Conservation (phyloP, 2,329 filamentous ascomycete genomes). For the Paecilomyces sp. region DNA sequence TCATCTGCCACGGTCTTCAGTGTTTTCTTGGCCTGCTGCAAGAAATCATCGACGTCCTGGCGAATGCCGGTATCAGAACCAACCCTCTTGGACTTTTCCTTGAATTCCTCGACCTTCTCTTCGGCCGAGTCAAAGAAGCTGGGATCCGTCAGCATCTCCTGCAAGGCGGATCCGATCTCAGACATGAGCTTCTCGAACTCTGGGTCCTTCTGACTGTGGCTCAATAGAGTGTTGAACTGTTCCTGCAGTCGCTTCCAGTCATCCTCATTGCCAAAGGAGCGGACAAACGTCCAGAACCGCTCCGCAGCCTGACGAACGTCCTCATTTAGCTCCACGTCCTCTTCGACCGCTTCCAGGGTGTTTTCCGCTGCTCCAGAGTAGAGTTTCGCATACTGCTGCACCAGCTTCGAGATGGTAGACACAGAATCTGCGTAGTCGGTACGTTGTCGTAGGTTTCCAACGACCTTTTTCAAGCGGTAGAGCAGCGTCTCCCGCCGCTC, state of each 20-base stretch:
- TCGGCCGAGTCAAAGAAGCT: conserved; percentile 74
- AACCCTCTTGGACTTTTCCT: conserved; percentile 50
- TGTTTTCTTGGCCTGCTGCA: conserved; percentile 62
- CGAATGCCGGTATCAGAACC: conserved; percentile 61
- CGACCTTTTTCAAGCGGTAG: conserved; percentile 67
- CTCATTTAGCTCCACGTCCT: conserved; percentile 65
- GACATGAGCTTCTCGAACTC: conserved; percentile 73
- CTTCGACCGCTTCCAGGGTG: conserved; percentile 57
- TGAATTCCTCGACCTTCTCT: conserved; percentile 55
- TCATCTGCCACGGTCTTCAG: conserved; percentile 65
- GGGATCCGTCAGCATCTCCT: conserved; percentile 78
- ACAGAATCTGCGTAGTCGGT: conserved; percentile 83
- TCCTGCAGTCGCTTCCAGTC: conserved; percentile 71
- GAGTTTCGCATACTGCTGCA: conserved; percentile 68
- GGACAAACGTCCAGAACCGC: conserved; percentile 75
- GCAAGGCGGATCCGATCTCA: conserved; percentile 65
- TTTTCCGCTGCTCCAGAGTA: conserved; percentile 70
- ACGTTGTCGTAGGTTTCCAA: conserved; percentile 66
- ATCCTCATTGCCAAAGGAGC: conserved; percentile 66
- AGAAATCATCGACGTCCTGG: conserved; percentile 64
- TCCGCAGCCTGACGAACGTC: conserved; percentile 68
- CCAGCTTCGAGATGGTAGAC: conserved; percentile 64
- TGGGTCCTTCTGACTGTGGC: conserved; percentile 68
- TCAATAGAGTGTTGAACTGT: conserved; percentile 62
- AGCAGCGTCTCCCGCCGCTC: conserved; percentile 67